These are phyloP conservation scores for Picea mariana DNA, from an alignment of 83 land plant species.

Conservation along the genomic window DNA sequence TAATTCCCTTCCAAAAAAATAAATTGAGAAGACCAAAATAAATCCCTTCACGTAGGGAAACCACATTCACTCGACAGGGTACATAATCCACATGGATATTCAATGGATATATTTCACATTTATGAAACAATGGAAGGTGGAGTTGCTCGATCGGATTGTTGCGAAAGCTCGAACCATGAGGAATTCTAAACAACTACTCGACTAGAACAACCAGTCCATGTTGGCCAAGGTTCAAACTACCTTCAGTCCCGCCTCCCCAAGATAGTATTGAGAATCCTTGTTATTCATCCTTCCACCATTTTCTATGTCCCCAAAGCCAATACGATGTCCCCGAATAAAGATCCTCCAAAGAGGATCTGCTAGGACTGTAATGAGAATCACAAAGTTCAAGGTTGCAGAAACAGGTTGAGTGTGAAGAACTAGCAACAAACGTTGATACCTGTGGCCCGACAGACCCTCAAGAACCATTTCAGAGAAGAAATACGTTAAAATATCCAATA, in stretches of 20 bases:
- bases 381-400: slow-evolving; percentile 54
- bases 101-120: slow-evolving; percentile 77
- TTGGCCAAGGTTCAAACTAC: no score
- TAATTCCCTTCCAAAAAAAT: slow-evolving; percentile 96
- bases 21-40: slow-evolving; percentile 88
- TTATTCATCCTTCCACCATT: no score
- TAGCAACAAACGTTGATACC: slow-evolving; percentile 19
- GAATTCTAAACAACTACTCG: no score
- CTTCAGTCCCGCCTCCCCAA: no score
- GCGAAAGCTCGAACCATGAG: no score
- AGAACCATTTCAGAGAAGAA: no score
- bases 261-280: no score
- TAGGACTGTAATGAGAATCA: no score
- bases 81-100: slow-evolving; percentile 84
- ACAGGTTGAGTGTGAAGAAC: slow-evolving; percentile 30
- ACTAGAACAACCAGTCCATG: no score
- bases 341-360: neutral
- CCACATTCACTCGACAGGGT: slow-evolving; percentile 76
- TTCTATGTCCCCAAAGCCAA: neutral
- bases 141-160: slow-evolving; percentile 37
- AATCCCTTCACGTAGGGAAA: slow-evolving; percentile 73
- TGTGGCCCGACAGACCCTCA: neutral
- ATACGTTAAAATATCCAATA: no score
- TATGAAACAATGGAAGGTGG: slow-evolving; percentile 92
- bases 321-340: neutral